Base-by-base conservation (phyloP, 2,329 filamentous ascomycete genomes). In the Fusarium acutatum region DNA sequence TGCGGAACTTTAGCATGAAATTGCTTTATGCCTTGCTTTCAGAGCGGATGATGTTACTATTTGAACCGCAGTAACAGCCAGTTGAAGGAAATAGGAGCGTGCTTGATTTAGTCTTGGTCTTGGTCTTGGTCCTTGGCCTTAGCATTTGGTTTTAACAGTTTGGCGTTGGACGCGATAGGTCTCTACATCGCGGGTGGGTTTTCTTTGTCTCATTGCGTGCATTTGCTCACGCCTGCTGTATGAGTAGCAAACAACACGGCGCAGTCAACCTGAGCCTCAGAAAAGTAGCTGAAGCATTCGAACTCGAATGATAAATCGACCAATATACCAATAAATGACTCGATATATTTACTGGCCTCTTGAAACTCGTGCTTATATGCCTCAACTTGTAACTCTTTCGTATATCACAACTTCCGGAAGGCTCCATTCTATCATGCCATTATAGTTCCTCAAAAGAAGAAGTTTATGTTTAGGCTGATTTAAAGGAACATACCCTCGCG, bases 201-300 rank as follows among this genome's bases (percentile, higher is more conserved):
- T 53, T n/a, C 32, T 58, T 65, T 69, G 50, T 69, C 44, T 58
- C 46, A 15, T 34, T 46, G 52, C 52, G 66, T 69, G 67, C 52
- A 60, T 59, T 34, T 54, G 53, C 41, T 52, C 67, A 70, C 60
- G 60, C 52, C 52, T 70, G 41, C 50, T 64, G 66, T 69, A 69
- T 65, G 52, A 46, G 38, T 70, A 65, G 59, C 46, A 70, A 43
- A 65, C 32, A 40, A 46, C 20, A 64, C n/a, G 66, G 67, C 40
- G 13, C 52, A 65, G 65, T 70, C 44, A 59, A 59, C 50, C 65
- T 69, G 59, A 53, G 59, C 46, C 41, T n/a, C 15, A 38, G 38
- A 65, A 60, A 65, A 53, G 35, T 41, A 64, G 37, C 32, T 49
- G 26, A 47, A 49, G 35, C 35, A 52, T 69, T 65, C 60, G 46